Conservation (phyloP, 139 green algal genomes). For the Tetratostichococcus sp. region DNA sequence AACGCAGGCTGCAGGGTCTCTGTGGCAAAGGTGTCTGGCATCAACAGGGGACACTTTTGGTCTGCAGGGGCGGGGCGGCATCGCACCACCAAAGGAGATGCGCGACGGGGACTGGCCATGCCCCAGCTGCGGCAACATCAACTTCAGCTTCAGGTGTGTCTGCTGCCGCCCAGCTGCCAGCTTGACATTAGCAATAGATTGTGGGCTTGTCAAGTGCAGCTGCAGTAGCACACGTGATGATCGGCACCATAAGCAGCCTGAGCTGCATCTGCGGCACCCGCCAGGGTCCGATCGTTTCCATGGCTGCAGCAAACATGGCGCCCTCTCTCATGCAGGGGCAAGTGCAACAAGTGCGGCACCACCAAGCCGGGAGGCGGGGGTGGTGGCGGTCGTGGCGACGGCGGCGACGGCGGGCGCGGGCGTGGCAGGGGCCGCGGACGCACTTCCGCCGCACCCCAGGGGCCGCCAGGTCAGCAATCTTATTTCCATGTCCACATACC, state of each 20-base stretch:
- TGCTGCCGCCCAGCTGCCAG: neutral
- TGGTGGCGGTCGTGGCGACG: slow-evolving; percentile 17
- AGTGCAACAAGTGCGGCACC: slow-evolving; percentile 28
- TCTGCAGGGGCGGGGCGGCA: neutral
- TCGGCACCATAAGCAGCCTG: too few relatives aligned
- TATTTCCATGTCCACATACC: neutral
- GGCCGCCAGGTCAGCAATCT: slow-evolving; percentile 16
- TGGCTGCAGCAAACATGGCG: too few relatives aligned
- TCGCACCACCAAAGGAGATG: slow-evolving; percentile 8
- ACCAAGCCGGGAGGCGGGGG: slow-evolving; percentile 7
- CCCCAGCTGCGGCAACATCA: slow-evolving; percentile 75
- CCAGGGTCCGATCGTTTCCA: too few relatives aligned
- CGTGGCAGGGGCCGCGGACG: slow-evolving; percentile 3
- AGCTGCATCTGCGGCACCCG: too few relatives aligned
- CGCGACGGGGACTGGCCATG: slow-evolving; percentile 72
- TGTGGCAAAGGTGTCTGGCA: too few relatives aligned
- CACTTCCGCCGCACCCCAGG: slow-evolving; percentile 17
- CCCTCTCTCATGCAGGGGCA: slow-evolving; percentile 12
- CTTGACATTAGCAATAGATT: too few relatives aligned
- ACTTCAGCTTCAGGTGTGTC: slow-evolving; percentile 52
- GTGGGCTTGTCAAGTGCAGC: too few relatives aligned
- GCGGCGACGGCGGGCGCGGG: slow-evolving; percentile 10
- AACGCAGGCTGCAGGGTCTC: too few relatives aligned
- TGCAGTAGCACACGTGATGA: slow-evolving; percentile 8
- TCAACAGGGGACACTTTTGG: too few relatives aligned